Evolutionary conservation across 441 rosid genomes (phyloP), one percentile per base, ranked within the genome.

Genomic region (Erodium trifolium): DNA sequence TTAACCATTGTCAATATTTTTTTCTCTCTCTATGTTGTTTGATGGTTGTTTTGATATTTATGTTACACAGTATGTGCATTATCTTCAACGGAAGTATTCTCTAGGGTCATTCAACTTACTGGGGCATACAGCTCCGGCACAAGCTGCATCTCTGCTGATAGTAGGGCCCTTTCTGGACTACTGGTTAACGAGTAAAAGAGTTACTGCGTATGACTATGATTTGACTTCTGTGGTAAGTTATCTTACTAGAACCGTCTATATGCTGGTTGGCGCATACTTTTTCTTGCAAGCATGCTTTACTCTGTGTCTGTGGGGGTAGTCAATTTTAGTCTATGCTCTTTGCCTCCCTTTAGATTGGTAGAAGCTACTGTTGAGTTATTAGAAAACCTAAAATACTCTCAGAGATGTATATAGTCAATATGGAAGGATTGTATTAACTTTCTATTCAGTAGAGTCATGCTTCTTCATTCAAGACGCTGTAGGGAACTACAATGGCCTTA

Each of bases 111-210:
- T 88, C 81, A 88, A 84, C 78, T 80, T 88, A 63, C 75, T 88
- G 84, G 93, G 93, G 67, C 93, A 88, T 76, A 88, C 93, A 14
- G 90, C 93, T 68, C 93, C 93, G 72, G 90, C 86, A 64, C 93
- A 88, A 76, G 93, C 93, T 62, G 93, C 79, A 67, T 80, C 93
- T 1, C 80, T 88, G 70, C 76, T 88, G 47, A 34, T 88, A 59
- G 11, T 88, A 51, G 93, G 93, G 69, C 93, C 93, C 23, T 86
- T 86, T 77, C 83, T 86, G 69, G 93, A 88, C 80, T 86, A 84
- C 71, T 86, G 93, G 90, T 78, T 88, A 72, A 84, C 90, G 23
- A 78, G 68, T 66, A 82, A 82, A 82, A 78, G 85, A 81, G 87
- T 88, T 6, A 83, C 84, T 23, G 78, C 81, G 72, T 86, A 82